phyloP scores from a whole-genome alignment of 305 asterid species.

The Fraxinus paxiana region DNA sequence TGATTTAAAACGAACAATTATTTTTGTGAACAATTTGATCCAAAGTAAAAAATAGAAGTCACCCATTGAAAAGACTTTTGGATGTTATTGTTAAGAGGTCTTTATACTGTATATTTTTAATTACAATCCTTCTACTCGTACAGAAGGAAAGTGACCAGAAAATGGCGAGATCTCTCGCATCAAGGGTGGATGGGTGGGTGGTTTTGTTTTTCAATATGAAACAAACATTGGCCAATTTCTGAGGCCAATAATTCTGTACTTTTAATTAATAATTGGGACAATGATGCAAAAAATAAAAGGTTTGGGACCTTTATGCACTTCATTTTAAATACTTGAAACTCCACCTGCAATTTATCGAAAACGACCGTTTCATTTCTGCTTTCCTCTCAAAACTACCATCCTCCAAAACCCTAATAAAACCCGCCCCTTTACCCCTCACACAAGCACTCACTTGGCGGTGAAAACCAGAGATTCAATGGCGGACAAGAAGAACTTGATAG shows the following conservation, averaged over 20 bases:
- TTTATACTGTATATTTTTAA: neutral
- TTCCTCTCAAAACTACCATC: neutral
- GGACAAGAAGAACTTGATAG: slow-evolving; percentile 56
- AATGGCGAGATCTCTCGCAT: too few relatives aligned
- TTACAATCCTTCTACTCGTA: too few relatives aligned
- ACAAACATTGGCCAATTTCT: too few relatives aligned
- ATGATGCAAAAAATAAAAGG: neutral
- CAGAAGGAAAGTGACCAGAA: too few relatives aligned
- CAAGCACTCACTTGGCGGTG: neutral
- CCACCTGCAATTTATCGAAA: neutral
- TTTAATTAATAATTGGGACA: neutral
- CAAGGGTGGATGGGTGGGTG: too few relatives aligned
- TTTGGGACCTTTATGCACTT: neutral
- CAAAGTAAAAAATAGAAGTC: neutral
- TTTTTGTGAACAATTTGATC: too few relatives aligned
- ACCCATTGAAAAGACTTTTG: neutral
- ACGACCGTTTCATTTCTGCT: neutral
- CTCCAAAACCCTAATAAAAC: neutral
- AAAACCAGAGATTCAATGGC: slow-evolving; percentile 29
- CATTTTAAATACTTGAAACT: neutral
- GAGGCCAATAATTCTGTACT: neutral
- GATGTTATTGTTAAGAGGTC: neutral
- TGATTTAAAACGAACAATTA: too few relatives aligned
- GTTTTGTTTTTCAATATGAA: too few relatives aligned
- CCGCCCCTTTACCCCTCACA: neutral